Percentiles rank a stretch among this genome's conserved stretches.
Evolutionary conservation across 2,329 filamentous ascomycete species (phyloP).

Genomic region (Phialocephala subalpina): DNA sequence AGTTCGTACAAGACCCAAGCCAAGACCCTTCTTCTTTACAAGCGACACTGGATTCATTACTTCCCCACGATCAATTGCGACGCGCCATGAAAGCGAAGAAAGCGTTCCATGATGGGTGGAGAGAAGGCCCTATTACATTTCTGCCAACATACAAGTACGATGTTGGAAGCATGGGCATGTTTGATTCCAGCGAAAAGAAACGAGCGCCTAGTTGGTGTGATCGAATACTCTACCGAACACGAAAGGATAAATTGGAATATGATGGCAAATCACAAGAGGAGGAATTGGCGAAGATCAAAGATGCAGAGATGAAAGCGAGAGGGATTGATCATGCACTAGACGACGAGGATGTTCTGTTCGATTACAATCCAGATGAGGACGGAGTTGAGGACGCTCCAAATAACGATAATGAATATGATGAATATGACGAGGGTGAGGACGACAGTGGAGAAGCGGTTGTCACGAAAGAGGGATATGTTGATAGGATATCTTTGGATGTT

Average conservation of each 20-base stretch:
- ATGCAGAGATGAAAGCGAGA: conserved; percentile 84
- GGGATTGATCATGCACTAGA: conserved; percentile 77
- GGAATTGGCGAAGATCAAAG: conserved; percentile 72
- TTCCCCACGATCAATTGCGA: conserved; percentile 88
- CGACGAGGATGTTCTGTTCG: conserved; percentile 86
- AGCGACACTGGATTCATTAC: conserved; percentile 84
- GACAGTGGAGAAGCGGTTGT: conserved; percentile 52
- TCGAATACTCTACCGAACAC: conserved; percentile 86
- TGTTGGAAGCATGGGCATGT: conserved; percentile 87
- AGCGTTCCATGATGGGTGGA: conserved; percentile 90
- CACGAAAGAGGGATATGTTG: conserved; percentile 65
- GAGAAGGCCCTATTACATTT: conserved; percentile 87
- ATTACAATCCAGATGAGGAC: conserved; percentile 87
- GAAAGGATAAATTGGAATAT: conserved; percentile 72
- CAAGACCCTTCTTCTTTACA: conserved; percentile 87
- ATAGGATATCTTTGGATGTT: conserved; percentile 64
- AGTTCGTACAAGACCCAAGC: conserved; percentile 71
- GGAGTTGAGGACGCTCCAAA: conserved; percentile 55
- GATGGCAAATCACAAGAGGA: conserved; percentile 70
- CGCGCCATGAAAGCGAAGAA: conserved; percentile 78
- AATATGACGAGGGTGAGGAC: conserved; percentile 55
- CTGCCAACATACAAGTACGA: conserved; percentile 98
- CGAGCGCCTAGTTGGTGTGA: conserved; percentile 97
- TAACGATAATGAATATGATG: conserved; percentile 53
- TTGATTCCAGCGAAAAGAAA: conserved; percentile 95